phyloP scores from a whole-genome alignment of 225 moss, liverwort and hornwort genomes.

The Rhytidiadelphus loreus region DNA sequence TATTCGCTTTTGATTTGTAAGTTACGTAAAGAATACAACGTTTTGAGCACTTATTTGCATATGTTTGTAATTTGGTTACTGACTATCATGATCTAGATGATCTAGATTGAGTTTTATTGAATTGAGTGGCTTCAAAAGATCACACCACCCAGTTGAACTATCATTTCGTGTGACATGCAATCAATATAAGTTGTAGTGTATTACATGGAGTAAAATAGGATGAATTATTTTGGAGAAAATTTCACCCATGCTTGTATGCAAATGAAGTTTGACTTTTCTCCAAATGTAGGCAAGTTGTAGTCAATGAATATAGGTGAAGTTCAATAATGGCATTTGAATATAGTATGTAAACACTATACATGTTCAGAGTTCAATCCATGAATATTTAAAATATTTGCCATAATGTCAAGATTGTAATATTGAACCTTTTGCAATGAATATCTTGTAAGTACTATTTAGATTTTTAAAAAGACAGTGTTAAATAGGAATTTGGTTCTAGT shows the following conservation, averaged over 20 bases:
- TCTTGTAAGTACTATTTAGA: neutral
- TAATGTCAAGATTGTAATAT: neutral
- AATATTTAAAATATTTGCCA: neutral
- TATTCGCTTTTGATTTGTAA: neutral
- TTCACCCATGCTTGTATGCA: neutral
- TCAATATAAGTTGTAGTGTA: neutral
- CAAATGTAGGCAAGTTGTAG: neutral
- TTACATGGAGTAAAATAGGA: too few species aligned
- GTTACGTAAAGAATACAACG: neutral
- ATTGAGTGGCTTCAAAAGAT: neutral
- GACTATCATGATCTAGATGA: neutral
- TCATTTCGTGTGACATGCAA: neutral
- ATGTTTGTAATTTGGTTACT: neutral
- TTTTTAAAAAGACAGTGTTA: neutral
- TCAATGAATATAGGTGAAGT: neutral
- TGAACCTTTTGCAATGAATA: neutral
- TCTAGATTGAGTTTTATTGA: too few species aligned
- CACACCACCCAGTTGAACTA: neutral
- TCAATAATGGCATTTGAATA: neutral
- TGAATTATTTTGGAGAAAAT: neutral
- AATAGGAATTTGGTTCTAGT: neutral
- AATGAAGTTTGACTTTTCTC: neutral
- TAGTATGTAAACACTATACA: neutral
- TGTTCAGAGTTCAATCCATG: neutral
- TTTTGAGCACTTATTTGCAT: neutral